Evolutionary conservation across 192 early-diverging fungal genomes (phyloP), one percentile per base, ranked within the genome.

Genomic region (Umbelopsis sp.): DNA sequence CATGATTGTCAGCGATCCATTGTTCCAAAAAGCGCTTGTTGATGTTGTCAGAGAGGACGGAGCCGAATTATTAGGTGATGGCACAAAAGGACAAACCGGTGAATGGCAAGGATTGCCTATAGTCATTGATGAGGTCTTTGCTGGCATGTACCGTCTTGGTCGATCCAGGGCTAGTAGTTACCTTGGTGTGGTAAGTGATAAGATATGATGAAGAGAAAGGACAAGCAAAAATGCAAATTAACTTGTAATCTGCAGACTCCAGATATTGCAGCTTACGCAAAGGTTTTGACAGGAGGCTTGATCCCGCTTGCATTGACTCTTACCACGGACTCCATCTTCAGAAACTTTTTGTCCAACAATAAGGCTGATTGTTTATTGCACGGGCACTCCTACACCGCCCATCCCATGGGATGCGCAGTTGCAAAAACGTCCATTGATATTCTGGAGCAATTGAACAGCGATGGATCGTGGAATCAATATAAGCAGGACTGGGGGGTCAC

Each of bases 81-180:
- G 69, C 65, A 45, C 75, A 72, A 36, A 67, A 22, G 71, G 79
- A 25, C 70, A 72, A n/a, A 47, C 74, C 36, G 69, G 65, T 1
- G 56, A 66, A 21, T 74, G 84, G 86, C 78, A 81, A 78, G 82
- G 86, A 21, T 52, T 91, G 9, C 90, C 93, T 45, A 84, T 94
- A 14, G 87, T 95, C 22, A 92, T 88, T 78, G 94, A 95, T 78
- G 94, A 95, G 75, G 91, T 95, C 16, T 93, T 93, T 77, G 84
- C 87, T 29, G 92, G 92, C 41, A 83, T 91, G 79, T 88, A 86
- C 78, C 78, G 92, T 31, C 83, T 91, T 6, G 92, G 92, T 7
- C 66, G 83, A 24, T 71, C 77, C 26, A 82, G 85, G n/a, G 88
- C 84, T 10, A 73, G 83, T 0, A 81, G 88, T 53, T 81, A 88